Conservation (phyloP, 1,139 yeast species). For the Taphrina pruni region DNA sequence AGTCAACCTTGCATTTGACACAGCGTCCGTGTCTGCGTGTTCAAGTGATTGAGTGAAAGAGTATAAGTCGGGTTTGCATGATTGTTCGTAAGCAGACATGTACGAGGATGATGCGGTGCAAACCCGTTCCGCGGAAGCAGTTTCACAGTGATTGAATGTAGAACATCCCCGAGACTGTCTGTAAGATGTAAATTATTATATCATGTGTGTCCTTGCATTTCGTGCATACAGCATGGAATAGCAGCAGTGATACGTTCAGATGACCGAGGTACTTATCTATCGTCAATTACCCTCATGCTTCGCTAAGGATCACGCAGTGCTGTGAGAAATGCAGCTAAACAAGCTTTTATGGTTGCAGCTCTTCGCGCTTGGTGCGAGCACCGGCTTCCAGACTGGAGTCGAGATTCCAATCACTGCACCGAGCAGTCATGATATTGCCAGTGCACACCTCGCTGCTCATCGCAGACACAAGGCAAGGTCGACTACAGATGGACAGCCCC, state of each 20-base stretch:
- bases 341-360: neutral
- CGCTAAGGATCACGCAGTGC: neutral
- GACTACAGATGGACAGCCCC: neutral
- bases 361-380: neutral
- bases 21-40: too few species aligned
- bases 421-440: neutral
- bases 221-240: too few species aligned
- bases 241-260: too few species aligned
- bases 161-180: neutral
- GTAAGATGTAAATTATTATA: neutral
- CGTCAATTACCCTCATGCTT: neutral
- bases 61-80: too few species aligned
- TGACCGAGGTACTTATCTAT: too few species aligned
- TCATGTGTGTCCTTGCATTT: neutral
- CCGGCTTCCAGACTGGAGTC: neutral
- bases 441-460: neutral
- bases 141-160: neutral
- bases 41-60: too few species aligned
- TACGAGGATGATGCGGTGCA: too few species aligned
- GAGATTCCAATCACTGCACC: conserved; percentile 1
- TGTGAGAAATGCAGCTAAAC: neutral
- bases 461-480: neutral
- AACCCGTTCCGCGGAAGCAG: neutral
- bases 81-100: too few species aligned
- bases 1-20: too few species aligned